These are phyloP conservation scores for Babesia caballi DNA, from an alignment of 169 alveolate genomes.

Conservation along the genomic window DNA sequence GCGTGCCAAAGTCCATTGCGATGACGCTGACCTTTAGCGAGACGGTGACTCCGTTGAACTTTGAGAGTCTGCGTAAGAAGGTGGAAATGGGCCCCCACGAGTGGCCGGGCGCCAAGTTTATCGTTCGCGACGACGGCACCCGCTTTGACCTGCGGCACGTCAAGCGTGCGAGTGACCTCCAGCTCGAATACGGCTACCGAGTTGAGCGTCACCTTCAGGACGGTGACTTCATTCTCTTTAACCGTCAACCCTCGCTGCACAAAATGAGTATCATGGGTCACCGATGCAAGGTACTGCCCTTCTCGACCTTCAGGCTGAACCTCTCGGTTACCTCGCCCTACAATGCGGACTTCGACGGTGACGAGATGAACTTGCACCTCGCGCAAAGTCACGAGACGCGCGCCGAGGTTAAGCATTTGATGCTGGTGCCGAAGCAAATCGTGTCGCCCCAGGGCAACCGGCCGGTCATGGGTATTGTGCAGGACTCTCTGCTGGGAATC, in stretches of 20 bases:
- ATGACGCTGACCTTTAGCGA: slow-evolving; percentile 98
- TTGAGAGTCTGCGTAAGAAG: slow-evolving; percentile 85
- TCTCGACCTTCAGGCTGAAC: slow-evolving; percentile 98
- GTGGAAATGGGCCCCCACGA: slow-evolving; percentile 96
- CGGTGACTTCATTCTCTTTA: slow-evolving; percentile 98
- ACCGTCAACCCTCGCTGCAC: slow-evolving; percentile 99
- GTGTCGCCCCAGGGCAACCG: slow-evolving; percentile 99
- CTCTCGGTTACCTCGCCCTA: slow-evolving; percentile 99
- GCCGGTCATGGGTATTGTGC: slow-evolving; percentile 99
- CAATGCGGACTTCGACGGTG: slow-evolving; percentile 99
- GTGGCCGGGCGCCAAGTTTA: slow-evolving; percentile 98
- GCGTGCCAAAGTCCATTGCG: slow-evolving; percentile 98
- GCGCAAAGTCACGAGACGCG: slow-evolving; percentile 98
- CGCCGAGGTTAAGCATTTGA: slow-evolving; percentile 97
- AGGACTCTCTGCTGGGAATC: slow-evolving; percentile 96
- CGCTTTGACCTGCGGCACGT: slow-evolving; percentile 86
- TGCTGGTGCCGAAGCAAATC: slow-evolving; percentile 98
- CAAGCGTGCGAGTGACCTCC: slow-evolving; percentile 82
- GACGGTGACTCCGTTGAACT: slow-evolving; percentile 95
- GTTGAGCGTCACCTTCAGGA: slow-evolving; percentile 99
- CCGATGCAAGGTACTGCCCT: slow-evolving; percentile 94
- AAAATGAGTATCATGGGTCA: slow-evolving; percentile 99
- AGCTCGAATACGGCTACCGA: slow-evolving; percentile 91
- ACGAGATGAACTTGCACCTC: slow-evolving; percentile 99
- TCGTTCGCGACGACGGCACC: slow-evolving; percentile 93